These are phyloP conservation scores for Trichocladium uniseriatum DNA, from an alignment of 495 filamentous ascomycete genomes.

Conservation along the genomic window DNA sequence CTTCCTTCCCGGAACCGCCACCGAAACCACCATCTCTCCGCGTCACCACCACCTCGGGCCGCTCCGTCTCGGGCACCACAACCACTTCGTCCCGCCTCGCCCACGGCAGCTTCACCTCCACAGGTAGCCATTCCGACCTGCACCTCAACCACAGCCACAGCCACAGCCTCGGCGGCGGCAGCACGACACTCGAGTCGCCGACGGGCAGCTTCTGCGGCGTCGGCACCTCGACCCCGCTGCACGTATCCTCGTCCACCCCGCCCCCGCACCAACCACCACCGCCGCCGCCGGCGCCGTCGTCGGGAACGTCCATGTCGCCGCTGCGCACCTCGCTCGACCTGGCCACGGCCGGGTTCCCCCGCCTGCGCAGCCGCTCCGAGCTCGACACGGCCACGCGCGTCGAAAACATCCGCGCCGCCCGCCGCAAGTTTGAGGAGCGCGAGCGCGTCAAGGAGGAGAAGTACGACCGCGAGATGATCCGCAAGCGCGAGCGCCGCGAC, in stretches of 20 bases:
- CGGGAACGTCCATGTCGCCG: constrained; percentile 28
- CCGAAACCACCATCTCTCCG: constrained; percentile 30
- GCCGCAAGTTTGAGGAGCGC: constrained; percentile 45
- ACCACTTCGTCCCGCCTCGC: constrained; percentile 31
- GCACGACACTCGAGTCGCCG: constrained; percentile 23
- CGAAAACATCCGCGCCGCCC: constrained; percentile 42
- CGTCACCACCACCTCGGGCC: constrained; percentile 33
- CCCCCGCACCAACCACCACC: background rate
- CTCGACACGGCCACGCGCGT: constrained; percentile 35
- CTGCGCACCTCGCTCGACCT: constrained; percentile 44
- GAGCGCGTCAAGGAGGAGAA: constrained; percentile 48
- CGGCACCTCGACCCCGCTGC: background rate
- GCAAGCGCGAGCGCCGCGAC: constrained; percentile 39
- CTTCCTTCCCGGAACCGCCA: constrained; percentile 31
- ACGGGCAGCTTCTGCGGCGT: constrained; percentile 15
- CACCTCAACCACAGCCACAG: constrained; percentile 23
- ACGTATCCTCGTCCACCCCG: background rate
- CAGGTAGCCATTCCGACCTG: constrained; percentile 35
- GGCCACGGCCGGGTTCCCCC: constrained; percentile 36
- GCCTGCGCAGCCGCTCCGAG: constrained; percentile 44
- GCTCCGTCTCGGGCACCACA: constrained; percentile 19
- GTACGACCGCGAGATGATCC: constrained; percentile 46
- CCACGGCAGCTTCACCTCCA: constrained; percentile 25
- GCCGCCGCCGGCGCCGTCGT: constrained; percentile 2
- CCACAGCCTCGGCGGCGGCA: constrained; percentile 10